Evolutionary conservation across 2,329 filamentous ascomycete species (phyloP), one percentile per base, ranked within the genome.

Genomic region (Rosellinia necatrix): DNA sequence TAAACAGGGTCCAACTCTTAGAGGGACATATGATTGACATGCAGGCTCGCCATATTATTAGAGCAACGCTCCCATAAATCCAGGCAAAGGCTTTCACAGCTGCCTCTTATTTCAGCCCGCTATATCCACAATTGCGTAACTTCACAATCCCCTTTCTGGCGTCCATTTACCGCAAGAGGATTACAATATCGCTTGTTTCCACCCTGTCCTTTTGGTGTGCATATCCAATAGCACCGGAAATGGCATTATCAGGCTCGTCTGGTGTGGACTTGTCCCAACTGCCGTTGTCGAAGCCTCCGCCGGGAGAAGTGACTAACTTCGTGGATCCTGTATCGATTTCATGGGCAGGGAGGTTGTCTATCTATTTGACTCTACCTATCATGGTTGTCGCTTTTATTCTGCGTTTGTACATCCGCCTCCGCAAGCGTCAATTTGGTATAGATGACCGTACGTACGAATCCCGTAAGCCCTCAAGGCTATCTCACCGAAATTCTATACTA

Each of bases 221-320:
- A 30, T 30, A 6, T 30, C 12, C 27, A 30, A 34, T 13, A 34
- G 12, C 30, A 34, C 7, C 12, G 8, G 7, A 76, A 24, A 27
- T 43, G 44, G 17, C 8, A 4, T 19, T n/a, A n/a, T n/a, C 41
- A 15, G 6, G 6, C 4, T 19, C 17, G 2, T 21, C 27, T 17
- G 15, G 24, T 10, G 6, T 32, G 25, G 25, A 44, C 29, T 19
- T 32, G 15, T 32, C 41, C 1, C 21, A 15, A n/a, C 30, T 27
- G 10, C 41, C 41, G 3, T 10, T 44, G n/a, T 30, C 41, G 6
- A 27, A 8, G 8, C 41, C 41, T 19, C 41, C 41, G 5, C 41
- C 41, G 25, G 41, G 41, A 10, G 25, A 44, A 19, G 25, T 30
- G 41, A 44, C 25, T 27, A 32, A 44, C 7, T 44, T 44, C 24